These are phyloP conservation scores for Cylindricascospora bacillispora DNA, from an alignment of 1,139 yeast genomes.

Conservation along the genomic window DNA sequence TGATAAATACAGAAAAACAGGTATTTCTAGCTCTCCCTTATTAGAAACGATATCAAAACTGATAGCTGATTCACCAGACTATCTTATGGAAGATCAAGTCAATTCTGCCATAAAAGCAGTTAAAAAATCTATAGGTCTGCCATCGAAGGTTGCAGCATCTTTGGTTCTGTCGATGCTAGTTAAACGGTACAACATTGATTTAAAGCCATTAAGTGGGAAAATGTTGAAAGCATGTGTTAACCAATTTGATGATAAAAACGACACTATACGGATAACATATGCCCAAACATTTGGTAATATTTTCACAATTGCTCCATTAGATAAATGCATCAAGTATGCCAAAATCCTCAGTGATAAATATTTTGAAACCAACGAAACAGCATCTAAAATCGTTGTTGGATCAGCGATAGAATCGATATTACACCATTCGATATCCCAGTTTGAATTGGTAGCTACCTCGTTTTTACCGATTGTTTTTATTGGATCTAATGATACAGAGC, in stretches of 20 bases:
- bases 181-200: conserved; percentile 40
- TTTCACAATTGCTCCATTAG: conserved; percentile 49
- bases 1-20: conserved; percentile 65
- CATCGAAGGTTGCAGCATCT: conserved; percentile 85
- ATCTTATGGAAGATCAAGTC: conserved; percentile 40
- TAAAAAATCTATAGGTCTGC: conserved; percentile 70
- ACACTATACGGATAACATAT: conserved; percentile 60
- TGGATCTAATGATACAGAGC: conserved; percentile 56
- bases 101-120: conserved; percentile 34
- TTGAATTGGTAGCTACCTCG: conserved; percentile 47
- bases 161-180: conserved; percentile 56
- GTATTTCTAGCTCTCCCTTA: conserved; percentile 72
- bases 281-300: conserved; percentile 76
- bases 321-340: conserved; percentile 43
- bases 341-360: conserved; percentile 40
- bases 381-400: conserved; percentile 42
- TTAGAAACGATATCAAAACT: conserved; percentile 77
- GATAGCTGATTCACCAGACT: conserved; percentile 44
- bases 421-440: conserved; percentile 57
- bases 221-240: conserved; percentile 43
- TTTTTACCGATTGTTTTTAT: conserved; percentile 71
- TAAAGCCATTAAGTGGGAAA: conserved; percentile 50
- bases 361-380: conserved; percentile 42
- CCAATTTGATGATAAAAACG: conserved; percentile 61
- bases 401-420: conserved; percentile 56